These are phyloP conservation scores for Candida takata DNA, from an alignment of 805 yeast genomes.

Conservation along the genomic window DNA sequence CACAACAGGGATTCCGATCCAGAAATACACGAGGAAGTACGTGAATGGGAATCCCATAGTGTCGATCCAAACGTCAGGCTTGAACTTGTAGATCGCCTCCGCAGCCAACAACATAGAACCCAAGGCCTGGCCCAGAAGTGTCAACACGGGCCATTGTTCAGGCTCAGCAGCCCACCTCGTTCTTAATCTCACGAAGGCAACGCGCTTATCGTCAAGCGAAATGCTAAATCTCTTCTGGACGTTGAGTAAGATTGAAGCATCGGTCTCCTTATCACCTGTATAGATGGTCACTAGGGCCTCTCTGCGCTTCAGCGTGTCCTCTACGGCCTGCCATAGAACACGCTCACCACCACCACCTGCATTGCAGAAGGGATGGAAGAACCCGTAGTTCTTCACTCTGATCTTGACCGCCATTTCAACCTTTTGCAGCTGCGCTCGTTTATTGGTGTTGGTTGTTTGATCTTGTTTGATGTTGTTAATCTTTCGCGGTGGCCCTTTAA, in stretches of 20 bases:
- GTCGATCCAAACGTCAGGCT: conserved; percentile 89
- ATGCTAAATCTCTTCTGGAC: conserved; percentile 54
- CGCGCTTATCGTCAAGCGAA: conserved; percentile 40
- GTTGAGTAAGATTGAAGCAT: conserved; percentile 44
- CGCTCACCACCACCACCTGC: conserved; percentile 99
- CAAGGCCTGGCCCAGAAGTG: conserved; percentile 80
- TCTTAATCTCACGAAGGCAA: conserved; percentile 56
- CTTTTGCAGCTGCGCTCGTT: too few species aligned
- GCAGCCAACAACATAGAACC: conserved; percentile 66
- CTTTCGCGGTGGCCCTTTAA: too few species aligned
- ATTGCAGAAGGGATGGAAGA: conserved; percentile 91
- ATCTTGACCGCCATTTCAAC: neutral
- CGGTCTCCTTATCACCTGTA: conserved; percentile 53
- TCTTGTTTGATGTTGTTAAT: too few species aligned
- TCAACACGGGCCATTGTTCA: conserved; percentile 66
- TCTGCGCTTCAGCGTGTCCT: conserved; percentile 49
- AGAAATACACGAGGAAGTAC: conserved; percentile 54
- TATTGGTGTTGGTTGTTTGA: too few species aligned
- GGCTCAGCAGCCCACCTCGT: conserved; percentile 60
- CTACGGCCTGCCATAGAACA: conserved; percentile 91
- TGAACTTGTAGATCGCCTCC: conserved; percentile 59
- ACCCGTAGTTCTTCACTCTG: conserved; percentile 52
- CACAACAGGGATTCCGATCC: conserved; percentile 65
- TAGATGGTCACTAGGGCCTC: conserved; percentile 57
- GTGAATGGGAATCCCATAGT: conserved; percentile 92